Base-by-base conservation (phyloP, 768 basidiomycete species). In the Hortiboletus campestris region DNA sequence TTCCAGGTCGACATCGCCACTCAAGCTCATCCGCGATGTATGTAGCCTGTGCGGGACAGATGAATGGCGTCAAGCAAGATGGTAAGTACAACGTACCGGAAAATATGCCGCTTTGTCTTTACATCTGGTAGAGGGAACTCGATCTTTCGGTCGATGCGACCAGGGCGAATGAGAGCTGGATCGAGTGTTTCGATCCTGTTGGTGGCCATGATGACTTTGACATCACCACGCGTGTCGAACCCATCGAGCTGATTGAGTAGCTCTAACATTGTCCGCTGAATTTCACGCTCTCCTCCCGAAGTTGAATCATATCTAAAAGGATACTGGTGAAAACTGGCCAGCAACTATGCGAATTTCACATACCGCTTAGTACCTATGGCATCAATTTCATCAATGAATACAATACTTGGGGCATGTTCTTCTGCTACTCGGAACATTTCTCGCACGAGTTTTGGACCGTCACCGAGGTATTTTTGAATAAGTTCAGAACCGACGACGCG, bases 121-220 rank as follows among this genome's bases (percentile, higher is more conserved):
- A 96, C 85, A 65, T 99, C 97, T 14, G 97, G 97, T 32, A 98
- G 75, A 16, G 94, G 95, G 78, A 96, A 97, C 70, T 97, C 97
- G 49, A 99, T 99, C 79, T 99, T 99, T 50, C 97, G 84, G 67
- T 99, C 97, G 59, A 99, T 98, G 66, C 97, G 93, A 45, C 97
- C 97, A 6, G 97, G 97, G 49, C 97, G 91, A 67, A 99, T 97
- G 57, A 99, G 85, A 17, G 97, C 97, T 51, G 97, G 97, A 73
- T 99, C 97, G 29, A 99, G 83, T 4, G 93, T 87, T 71, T 98
- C 96, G 64, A 99, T 99, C 75, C 83, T 87, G 76, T 99, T 99
- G 6, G 97, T 99, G 13, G 97, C 97, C 97, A 98, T 98, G 72
- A 99, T 98, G 62, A 99, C 96, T 75, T 98, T 99, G 55, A 99